Base-by-base conservation (phyloP, 139 green algal genomes). In the Dunaliella primolecta region DNA sequence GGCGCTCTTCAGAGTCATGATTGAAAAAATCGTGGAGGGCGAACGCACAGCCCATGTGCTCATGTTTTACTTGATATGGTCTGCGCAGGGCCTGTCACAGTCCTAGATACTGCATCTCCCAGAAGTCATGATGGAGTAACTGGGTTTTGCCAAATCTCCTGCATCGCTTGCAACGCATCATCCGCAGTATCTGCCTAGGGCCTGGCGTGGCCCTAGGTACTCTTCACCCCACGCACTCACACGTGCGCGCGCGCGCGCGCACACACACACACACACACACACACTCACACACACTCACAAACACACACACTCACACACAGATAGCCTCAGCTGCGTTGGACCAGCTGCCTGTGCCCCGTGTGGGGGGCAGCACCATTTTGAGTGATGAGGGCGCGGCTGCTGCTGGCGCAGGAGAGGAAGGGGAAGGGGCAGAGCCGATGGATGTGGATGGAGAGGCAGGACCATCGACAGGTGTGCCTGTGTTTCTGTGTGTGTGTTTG, bases 281-380 rank as follows among this genome's bases (percentile, higher is more conserved):
- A 64, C 46, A 64, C 46, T 25, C 46, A 64, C 46, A 64, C 46
- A 64, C 46, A 64, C 46, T 25, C 46, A 64, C 46, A 64, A 7
- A 64, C 46, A 64, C 46, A 64, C 46, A 64, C 7, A 7, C 15
- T 64, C 46, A 78, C 76, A 32, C 46, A n/a, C 25, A 85, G 64
- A 64, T 78, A 21, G 20, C n/a, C 0, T 7, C 70, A 11, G 70
- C 70, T n/a, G 77, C 31, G 34, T 1, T 79, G 46, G 84, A 81
- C 7, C 38, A 80, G 75, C 27, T 87, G 78, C 23, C 3, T 2
- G 23, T 87, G 34, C 83, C 83, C 31, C 35, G 77, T 23, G 80
- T 74, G 29, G 72, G 25, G 33, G 72, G 34, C 29, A 38, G 0
- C 46, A 71, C 29, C 37, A 55, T 3, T 1, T 25, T 34, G 24